These are phyloP conservation scores for Lathyrus oleraceus DNA, from an alignment of 306 rosid species.

Conservation along the genomic window DNA sequence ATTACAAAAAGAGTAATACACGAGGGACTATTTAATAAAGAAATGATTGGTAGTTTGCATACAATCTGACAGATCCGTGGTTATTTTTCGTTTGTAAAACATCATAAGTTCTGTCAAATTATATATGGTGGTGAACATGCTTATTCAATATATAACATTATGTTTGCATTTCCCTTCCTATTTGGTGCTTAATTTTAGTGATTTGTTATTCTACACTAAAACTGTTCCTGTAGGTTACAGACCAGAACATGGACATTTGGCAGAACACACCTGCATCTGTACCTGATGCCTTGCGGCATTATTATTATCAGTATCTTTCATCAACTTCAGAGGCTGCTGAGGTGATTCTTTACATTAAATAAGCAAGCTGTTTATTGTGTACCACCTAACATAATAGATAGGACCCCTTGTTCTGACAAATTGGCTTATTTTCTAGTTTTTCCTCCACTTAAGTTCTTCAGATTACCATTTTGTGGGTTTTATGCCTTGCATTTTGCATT, in stretches of 20 bases:
- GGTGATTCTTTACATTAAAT: constrained; percentile 54
- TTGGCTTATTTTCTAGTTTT: not conserved
- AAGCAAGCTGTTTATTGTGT: constrained; percentile 28
- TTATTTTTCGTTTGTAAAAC: not conserved
- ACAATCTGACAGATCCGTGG: not conserved
- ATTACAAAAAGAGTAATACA: not conserved
- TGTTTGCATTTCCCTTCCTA: constrained; percentile 4
- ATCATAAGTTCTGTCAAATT: not conserved
- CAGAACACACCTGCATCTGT: constrained; percentile 83
- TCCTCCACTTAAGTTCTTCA: constrained; percentile 19
- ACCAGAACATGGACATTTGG: constrained; percentile 85
- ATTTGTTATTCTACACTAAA: constrained; percentile 33
- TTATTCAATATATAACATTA: not conserved
- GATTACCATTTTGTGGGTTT: constrained; percentile 14
- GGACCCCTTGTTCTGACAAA: not conserved
- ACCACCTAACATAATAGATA: not conserved
- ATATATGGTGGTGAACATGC: too few relatives aligned
- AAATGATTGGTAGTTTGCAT: constrained; percentile 5
- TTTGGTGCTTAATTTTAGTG: constrained; percentile 23
- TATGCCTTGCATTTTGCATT: constrained; percentile 3
- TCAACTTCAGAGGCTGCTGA: constrained; percentile 94
- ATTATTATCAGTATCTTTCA: constrained; percentile 88
- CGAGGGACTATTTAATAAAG: not conserved
- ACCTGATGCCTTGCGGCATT: constrained; percentile 96
- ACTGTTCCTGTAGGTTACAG: constrained; percentile 65